A percentile compares a stretch with the other conserved stretches of the same genome.
Evolutionary conservation across 768 basidiomycete genomes (phyloP).

Genomic region (Hygrocybe punicea): DNA sequence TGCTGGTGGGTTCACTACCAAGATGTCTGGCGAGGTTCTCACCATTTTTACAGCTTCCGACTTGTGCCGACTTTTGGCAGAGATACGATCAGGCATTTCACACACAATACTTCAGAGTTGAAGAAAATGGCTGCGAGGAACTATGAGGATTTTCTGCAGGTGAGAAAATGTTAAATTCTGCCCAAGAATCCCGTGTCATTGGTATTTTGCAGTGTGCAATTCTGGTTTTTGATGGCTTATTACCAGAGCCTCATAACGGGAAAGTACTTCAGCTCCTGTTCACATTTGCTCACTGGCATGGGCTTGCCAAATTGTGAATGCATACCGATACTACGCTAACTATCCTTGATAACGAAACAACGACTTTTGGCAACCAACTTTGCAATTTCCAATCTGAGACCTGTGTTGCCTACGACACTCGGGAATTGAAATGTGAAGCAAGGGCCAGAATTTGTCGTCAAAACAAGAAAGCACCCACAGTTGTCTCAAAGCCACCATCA

Average conservation of each 20-base stretch:
- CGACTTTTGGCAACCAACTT: too few species aligned
- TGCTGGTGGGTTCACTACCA: constrained; percentile 9
- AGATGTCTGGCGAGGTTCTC: background rate
- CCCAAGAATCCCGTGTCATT: background rate
- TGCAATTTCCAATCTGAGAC: background rate
- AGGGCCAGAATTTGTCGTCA: background rate
- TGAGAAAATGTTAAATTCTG: background rate
- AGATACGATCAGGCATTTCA: constrained; percentile 29
- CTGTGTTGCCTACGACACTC: background rate
- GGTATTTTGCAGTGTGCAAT: constrained; percentile 2
- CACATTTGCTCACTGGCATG: too few species aligned
- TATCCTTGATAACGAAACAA: too few species aligned
- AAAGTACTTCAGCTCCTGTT: too few species aligned
- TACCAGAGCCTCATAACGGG: too few species aligned
- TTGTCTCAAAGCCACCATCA: too few species aligned
- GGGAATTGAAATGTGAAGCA: background rate
- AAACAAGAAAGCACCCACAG: background rate
- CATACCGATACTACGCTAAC: too few species aligned
- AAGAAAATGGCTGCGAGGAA: constrained; percentile 34
- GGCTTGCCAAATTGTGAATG: too few species aligned
- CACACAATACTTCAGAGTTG: constrained; percentile 30
- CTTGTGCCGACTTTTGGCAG: constrained; percentile 25
- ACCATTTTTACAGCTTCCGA: constrained; percentile 17
- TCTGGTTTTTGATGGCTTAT: too few species aligned
- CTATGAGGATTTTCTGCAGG: constrained; percentile 42